Evolutionary conservation across 177 flowering plant genomes (phyloP).

Genomic region (Tripterygium wilfordii): DNA sequence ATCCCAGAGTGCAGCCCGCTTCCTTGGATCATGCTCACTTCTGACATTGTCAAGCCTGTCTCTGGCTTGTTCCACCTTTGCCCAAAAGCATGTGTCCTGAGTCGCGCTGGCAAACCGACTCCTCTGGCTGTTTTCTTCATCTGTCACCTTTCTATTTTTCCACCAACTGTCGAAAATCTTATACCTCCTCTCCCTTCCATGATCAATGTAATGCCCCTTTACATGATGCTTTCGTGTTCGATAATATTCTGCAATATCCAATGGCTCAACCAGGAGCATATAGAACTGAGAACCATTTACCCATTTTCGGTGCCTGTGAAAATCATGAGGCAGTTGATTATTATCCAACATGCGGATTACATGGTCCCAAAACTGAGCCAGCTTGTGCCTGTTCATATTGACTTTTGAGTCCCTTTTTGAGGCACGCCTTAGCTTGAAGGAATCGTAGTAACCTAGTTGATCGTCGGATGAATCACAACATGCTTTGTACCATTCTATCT

Average conservation of each 20-base stretch:
- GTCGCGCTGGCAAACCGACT: constrained; percentile 58
- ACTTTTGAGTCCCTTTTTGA: constrained; percentile 36
- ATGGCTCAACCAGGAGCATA: constrained; percentile 73
- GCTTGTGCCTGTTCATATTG: constrained; percentile 52
- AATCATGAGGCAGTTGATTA: constrained; percentile 65
- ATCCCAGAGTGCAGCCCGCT: constrained; percentile 24
- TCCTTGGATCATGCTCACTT: constrained; percentile 27
- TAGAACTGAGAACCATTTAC: constrained; percentile 64
- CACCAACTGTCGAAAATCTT: constrained; percentile 81
- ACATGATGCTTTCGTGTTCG: constrained; percentile 26
- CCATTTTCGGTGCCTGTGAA: constrained; percentile 67
- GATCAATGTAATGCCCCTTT: constrained; percentile 52
- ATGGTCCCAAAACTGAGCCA: constrained; percentile 45
- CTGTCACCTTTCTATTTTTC: constrained; percentile 25
- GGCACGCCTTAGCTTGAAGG: constrained; percentile 45
- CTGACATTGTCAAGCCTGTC: constrained; percentile 36
- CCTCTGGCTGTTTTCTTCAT: constrained; percentile 30
- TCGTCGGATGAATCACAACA: constrained; percentile 45
- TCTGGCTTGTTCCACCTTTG: constrained; percentile 69
- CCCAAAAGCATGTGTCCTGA: constrained; percentile 90
- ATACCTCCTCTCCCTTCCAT: constrained; percentile 61
- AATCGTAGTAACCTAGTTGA: constrained; percentile 71
- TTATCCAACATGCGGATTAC: constrained; percentile 49
- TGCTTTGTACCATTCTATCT: constrained; percentile 77
- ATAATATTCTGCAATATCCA: constrained; percentile 80